Percentiles rank a stretch among this genome's conserved stretches.
These are phyloP conservation scores for Oryza glaberrima DNA, from an alignment of 176 grass and related monocot genomes.

Conservation along the genomic window DNA sequence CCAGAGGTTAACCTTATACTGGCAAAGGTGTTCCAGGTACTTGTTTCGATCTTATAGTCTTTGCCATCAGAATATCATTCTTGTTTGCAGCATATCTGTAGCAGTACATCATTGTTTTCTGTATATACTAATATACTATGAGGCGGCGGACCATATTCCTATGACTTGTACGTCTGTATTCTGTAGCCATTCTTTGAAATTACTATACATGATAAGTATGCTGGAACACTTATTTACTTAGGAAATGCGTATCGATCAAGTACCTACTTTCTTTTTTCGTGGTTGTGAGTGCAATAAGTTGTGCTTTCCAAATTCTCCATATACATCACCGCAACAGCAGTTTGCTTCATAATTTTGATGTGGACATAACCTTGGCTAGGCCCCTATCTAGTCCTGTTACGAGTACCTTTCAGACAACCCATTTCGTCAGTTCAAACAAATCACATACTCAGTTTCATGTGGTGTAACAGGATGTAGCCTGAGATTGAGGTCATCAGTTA, in stretches of 20 bases:
- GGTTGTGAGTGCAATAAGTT: background rate
- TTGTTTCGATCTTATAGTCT: background rate
- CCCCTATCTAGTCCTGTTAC: background rate
- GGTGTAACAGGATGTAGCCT: background rate
- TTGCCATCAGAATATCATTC: background rate
- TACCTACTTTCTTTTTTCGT: background rate
- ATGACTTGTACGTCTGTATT: background rate
- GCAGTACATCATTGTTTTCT: background rate
- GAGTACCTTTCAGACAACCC: background rate
- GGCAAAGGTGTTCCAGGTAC: background rate
- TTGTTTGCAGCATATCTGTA: conserved; percentile 7
- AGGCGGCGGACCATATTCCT: background rate
- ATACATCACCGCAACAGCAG: background rate
- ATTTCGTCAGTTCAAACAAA: conserved; percentile 16
- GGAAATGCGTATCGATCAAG: background rate
- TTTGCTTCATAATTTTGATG: conserved; percentile 22
- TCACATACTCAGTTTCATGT: background rate
- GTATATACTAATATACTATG: background rate
- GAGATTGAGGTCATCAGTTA: conserved; percentile 10
- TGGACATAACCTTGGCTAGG: conserved; percentile 15
- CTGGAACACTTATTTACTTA: background rate
- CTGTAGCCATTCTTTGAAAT: background rate
- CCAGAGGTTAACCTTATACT: conserved; percentile 21
- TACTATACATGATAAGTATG: background rate
- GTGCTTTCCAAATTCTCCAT: background rate